Conservation (phyloP, 176 grass and related monocot genomes). For the Musa beccarii region DNA sequence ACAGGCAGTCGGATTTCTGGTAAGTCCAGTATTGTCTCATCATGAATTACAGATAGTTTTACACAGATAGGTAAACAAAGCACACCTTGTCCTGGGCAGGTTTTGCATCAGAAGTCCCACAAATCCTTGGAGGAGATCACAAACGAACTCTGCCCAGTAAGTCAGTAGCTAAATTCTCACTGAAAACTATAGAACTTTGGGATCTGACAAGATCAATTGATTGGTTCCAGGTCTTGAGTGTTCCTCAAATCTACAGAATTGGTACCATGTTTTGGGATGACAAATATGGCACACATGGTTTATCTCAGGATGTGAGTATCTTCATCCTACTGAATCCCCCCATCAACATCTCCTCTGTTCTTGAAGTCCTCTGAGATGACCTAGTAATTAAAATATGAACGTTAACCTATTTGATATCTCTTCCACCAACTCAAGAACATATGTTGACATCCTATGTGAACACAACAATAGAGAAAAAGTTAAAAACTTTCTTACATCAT, state of each 20-base stretch:
- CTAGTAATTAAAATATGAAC: too few species aligned
- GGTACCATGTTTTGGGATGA: constrained; percentile 97
- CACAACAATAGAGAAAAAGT: too few species aligned
- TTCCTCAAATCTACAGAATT: constrained; percentile 81
- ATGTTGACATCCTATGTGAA: too few species aligned
- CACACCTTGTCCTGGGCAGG: constrained; percentile 19
- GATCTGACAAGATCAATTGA: constrained; percentile 6
- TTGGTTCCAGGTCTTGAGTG: constrained; percentile 54
- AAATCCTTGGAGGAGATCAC: constrained; percentile 69
- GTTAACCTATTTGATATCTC: background rate
- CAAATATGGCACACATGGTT: constrained; percentile 78
- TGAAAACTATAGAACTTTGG: background rate
- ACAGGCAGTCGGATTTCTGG: constrained; percentile 65
- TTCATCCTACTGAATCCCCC: background rate
- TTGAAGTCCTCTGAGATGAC: too few species aligned
- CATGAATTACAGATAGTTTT: background rate
- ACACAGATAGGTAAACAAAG: background rate
- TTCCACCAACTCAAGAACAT: too few species aligned
- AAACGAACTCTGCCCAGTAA: constrained; percentile 65
- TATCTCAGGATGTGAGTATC: constrained; percentile 63
- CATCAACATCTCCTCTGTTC: background rate
- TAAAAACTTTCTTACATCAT: background rate
- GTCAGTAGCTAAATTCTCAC: constrained; percentile 13
- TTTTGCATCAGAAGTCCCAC: constrained; percentile 81
- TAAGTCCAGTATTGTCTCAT: constrained; percentile 21